Evolutionary conservation across 441 rosid genomes (phyloP).

Genomic region (Kokia cookei): DNA sequence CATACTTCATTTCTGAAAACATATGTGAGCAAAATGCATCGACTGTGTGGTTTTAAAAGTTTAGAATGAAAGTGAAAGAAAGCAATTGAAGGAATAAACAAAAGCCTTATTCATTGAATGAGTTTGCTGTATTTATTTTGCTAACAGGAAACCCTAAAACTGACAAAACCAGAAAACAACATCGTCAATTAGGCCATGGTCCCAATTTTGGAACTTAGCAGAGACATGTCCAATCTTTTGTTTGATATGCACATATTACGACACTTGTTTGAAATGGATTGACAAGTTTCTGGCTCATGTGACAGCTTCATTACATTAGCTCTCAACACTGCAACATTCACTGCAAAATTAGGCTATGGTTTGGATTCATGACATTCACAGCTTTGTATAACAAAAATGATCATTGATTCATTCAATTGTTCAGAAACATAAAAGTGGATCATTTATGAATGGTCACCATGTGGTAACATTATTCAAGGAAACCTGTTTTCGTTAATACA

Average conservation of each 20-base stretch:
- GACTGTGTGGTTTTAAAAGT: not conserved
- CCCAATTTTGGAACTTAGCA: not conserved
- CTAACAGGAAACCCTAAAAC: not conserved
- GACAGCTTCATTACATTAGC: not conserved
- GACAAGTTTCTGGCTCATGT: no score
- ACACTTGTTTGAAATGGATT: not conserved
- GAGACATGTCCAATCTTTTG: not conserved
- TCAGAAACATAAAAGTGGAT: not conserved
- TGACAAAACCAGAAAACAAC: not conserved
- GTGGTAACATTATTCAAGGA: slow-evolving; percentile 44
- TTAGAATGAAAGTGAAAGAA: not conserved
- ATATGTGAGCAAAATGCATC: not conserved
- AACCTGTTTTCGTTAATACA: slow-evolving; percentile 73
- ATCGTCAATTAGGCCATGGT: not conserved
- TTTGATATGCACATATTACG: not conserved
- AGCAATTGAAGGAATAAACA: not conserved
- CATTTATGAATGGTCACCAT: not conserved
- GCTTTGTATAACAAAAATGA: not conserved
- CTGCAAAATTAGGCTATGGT: no score
- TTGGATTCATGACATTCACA: not conserved
- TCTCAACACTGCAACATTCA: no score
- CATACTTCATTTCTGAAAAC: not conserved
- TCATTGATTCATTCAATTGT: not conserved
- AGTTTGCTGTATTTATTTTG: not conserved
- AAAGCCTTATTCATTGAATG: not conserved